Evolutionary conservation across 441 rosid genomes (phyloP).

Genomic region (Syzygium malaccense): DNA sequence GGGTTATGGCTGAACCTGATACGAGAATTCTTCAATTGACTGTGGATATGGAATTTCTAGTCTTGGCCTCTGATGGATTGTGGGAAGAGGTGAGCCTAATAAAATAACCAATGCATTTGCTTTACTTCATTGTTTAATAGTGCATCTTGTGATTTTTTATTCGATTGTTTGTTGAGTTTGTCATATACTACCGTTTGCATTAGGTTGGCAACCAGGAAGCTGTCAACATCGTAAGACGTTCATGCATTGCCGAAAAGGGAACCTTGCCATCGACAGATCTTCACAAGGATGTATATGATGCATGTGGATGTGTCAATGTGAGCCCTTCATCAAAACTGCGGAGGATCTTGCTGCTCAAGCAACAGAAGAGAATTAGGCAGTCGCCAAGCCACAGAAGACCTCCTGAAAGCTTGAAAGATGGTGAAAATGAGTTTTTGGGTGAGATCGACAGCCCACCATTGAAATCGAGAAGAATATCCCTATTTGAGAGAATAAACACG

Average conservation of each 20-base stretch:
- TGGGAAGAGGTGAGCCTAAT: constrained; percentile 52
- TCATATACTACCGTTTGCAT: neutral
- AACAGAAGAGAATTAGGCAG: constrained; percentile 15
- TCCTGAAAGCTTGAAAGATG: constrained; percentile 12
- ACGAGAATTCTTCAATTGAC: constrained; percentile 37
- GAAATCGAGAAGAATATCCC: constrained; percentile 40
- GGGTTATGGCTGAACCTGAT: constrained; percentile 78
- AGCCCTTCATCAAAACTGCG: constrained; percentile 65
- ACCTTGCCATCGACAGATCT: constrained; percentile 4
- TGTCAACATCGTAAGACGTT: constrained; percentile 32
- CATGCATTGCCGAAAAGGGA: constrained; percentile 29
- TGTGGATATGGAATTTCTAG: constrained; percentile 65
- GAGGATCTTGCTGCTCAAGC: constrained; percentile 51
- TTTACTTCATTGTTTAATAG: neutral
- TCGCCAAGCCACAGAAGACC: constrained; percentile 27
- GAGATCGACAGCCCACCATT: constrained; percentile 53
- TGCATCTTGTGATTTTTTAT: neutral
- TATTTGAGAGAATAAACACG: constrained; percentile 30
- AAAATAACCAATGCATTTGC: neutral
- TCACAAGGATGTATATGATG: constrained; percentile 17
- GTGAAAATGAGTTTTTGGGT: constrained; percentile 25
- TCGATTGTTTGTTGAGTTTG: neutral
- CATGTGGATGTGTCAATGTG: constrained; percentile 35
- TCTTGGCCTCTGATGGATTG: constrained; percentile 85
- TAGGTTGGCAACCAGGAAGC: constrained; percentile 80